These are phyloP conservation scores for Xylaria palmicola DNA, from an alignment of 495 filamentous ascomycete genomes.

Conservation along the genomic window DNA sequence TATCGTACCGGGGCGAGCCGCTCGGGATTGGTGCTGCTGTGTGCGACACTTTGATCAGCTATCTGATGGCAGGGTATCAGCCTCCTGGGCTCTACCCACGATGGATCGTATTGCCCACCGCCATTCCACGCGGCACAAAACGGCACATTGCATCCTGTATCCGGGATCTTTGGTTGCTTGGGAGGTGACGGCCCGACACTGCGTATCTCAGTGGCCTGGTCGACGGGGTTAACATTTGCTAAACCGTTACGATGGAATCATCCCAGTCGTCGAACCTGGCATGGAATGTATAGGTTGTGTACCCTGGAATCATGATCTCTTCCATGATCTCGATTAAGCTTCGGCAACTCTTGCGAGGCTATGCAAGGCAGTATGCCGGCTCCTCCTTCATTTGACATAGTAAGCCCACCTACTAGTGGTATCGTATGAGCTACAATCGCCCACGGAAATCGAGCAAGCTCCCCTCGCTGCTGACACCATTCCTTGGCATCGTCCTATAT, in stretches of 20 bases:
- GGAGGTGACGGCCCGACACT: constrained; percentile 9
- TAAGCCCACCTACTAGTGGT: neutral
- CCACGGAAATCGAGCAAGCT: neutral
- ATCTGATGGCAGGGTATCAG: constrained; percentile 1
- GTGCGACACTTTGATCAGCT: constrained; percentile 9
- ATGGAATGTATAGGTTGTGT: constrained; percentile 5
- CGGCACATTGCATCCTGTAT: constrained; percentile 13
- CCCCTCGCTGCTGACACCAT: too few relatives aligned
- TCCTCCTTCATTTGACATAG: neutral
- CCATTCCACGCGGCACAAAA: constrained; percentile 10
- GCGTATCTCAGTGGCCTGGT: neutral
- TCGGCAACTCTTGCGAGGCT: neutral
- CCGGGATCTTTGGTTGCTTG: constrained; percentile 7
- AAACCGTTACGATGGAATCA: neutral
- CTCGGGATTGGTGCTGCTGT: constrained; percentile 16
- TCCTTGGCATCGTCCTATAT: neutral
- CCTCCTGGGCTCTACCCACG: neutral
- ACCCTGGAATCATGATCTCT: constrained; percentile 12
- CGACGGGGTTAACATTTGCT: neutral
- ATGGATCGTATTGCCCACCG: constrained; percentile 3
- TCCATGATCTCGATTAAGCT: constrained; percentile 1
- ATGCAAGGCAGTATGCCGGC: constrained; percentile 2
- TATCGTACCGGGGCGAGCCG: constrained; percentile 10
- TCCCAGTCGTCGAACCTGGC: neutral
- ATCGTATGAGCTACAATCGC: neutral